A percentile compares a stretch with the other conserved stretches of the same genome.
Evolutionary conservation across 1,139 yeast genomes (phyloP).

Genomic region (Taiozyma sp.): DNA sequence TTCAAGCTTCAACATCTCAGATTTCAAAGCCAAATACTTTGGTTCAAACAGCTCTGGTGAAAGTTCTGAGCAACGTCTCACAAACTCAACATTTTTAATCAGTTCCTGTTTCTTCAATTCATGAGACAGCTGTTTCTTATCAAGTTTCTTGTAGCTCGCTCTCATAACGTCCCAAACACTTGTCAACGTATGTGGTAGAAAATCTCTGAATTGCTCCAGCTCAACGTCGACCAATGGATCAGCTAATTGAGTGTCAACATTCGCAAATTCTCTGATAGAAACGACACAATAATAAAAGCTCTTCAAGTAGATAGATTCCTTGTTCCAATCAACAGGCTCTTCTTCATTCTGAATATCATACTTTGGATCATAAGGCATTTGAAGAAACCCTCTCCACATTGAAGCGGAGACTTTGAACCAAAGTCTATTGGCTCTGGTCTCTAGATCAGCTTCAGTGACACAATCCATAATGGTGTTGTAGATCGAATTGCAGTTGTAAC

Average conservation of each 20-base stretch:
- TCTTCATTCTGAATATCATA: slow-evolving; percentile 10
- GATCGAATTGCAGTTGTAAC: slow-evolving; percentile 24
- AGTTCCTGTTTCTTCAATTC: slow-evolving; percentile 4
- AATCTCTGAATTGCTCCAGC: background rate
- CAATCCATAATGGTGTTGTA: slow-evolving; percentile 22
- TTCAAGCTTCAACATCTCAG: slow-evolving; percentile 14
- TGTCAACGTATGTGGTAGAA: slow-evolving; percentile 6
- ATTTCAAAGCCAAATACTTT: slow-evolving; percentile 5
- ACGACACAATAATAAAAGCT: slow-evolving; percentile 8
- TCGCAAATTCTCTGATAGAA: background rate
- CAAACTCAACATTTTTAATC: background rate
- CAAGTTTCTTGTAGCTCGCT: slow-evolving; percentile 3
- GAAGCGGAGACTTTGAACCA: slow-evolving; percentile 26
- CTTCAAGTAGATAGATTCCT: slow-evolving; percentile 9
- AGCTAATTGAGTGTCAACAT: background rate
- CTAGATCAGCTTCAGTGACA: slow-evolving; percentile 23
- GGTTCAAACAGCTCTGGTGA: slow-evolving; percentile 13
- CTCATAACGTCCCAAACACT: slow-evolving; percentile 1
- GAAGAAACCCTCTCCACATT: slow-evolving; percentile 9
- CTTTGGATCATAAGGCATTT: slow-evolving; percentile 16
- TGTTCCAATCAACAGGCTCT: background rate
- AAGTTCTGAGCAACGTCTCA: slow-evolving; percentile 7
- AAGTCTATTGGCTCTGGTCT: slow-evolving; percentile 16
- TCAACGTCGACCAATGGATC: background rate
- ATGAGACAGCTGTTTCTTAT: slow-evolving; percentile 4